Evolutionary conservation across 2,329 filamentous ascomycete genomes (phyloP), one percentile per base, ranked within the genome.

Genomic region (Penicillium sp.): DNA sequence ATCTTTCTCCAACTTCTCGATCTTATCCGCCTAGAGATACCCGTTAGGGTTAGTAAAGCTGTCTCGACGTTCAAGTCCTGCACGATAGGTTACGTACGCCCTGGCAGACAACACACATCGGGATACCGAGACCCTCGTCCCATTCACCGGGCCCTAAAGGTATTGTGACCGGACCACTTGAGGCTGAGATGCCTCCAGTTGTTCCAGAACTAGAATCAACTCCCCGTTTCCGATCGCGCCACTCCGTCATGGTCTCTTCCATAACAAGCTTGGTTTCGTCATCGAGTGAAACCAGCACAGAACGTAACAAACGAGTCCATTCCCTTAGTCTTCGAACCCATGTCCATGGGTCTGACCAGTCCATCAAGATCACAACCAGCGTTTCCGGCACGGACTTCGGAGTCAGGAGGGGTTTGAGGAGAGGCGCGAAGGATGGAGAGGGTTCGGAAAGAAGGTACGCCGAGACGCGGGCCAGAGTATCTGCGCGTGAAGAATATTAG

Each of bases 21-120:
- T 95, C 68, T 88, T 90, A 71, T 95, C 89, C 12, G 89, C 81
- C 85, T 89, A 58, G 7, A 50, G 14, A 37, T 16, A 16, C 19
- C 4, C 28, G 31, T 40, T 22, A 16, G 19, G n/a, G 50, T 67
- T 47, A 69, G 62, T 51, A 54, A 55, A n/a, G 27, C 31, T 28
- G 30, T 33, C 34, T 34, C 8, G 16, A 13, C 18, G 45, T 14
- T 6, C 14, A 13, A 25, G 11, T 35, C 16, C 22, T 9, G 40
- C 36, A 25, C 27, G 44, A 13, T 22, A 48, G 34, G 38, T 10
- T 25, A 70, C 82, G 72, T 70, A 91, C 90, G 67, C 95, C 93
- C 69, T 97, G 91, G 67, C 92, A 95, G n/a, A 97, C 90, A 8
- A 99, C 87, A 64, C 89, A 95, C 31, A 99, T 75, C 0, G 90